Evolutionary conservation across 495 filamentous ascomycete species (phyloP), one percentile per base, ranked within the genome.

Genomic region (Aspergillus conjunctus): DNA sequence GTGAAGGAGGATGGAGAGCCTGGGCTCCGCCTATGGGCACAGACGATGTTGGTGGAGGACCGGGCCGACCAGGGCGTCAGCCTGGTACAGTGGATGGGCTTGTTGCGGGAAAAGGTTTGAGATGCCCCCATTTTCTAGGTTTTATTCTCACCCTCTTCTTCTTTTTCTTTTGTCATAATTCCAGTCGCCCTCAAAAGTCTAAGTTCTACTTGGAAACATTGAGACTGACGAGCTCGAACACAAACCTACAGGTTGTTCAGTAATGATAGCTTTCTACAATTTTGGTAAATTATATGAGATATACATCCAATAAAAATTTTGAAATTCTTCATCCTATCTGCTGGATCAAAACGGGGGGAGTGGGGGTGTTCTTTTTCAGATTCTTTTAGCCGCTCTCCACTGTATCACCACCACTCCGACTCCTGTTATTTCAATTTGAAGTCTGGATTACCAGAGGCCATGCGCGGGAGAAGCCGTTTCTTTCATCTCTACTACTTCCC

Each of bases 1-100:
- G 89, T 98, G 52, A 86, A 92, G 63, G 92, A 97, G 72, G 94
- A 98, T 66, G 94, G 94, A 32, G 94, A 98, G 78, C 94, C 94
- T 21, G 91, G 91, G 53, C 79, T 98, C 74, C 92, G 93, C 71
- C 77, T 98, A 61, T 98, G 94, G 94, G 94, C 94, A 26, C 91
- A 94, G 82, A 96, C 95, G 46, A 83, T 97, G 79, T 77, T 98
- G 72, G 88, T 98, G 52, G 94, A 98, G 77, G 94, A 98, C 74
- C 83, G 93, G 59, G 91, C 95, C 44, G 94, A 98, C 69, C 91
- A 96, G 77, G 87, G 92, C 20, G 85, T 93, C 72, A 96, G 95
- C 67, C 84, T 94, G 68, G 85, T 85, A 71, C 93, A 97, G 77
- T 98, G 91, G 88, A 89, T 98, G 85, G 91, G 91, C 34, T 84